Conservation (phyloP, 768 basidiomycete genomes). For the Mycena haematopus region DNA sequence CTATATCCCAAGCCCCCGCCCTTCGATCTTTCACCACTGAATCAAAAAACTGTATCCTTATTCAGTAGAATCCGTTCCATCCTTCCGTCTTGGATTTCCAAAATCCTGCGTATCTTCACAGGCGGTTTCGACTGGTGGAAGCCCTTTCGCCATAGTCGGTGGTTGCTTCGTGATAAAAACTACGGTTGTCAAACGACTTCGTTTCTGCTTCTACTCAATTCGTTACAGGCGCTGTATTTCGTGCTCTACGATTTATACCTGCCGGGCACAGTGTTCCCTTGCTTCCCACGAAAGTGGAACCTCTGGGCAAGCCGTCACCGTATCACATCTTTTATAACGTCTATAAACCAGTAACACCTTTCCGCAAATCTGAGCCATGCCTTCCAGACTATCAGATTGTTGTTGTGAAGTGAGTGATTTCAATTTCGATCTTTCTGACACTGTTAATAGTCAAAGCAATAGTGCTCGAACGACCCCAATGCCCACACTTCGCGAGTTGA, state of each 20-base stretch:
- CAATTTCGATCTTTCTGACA: background rate
- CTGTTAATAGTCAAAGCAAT: conserved; percentile 1
- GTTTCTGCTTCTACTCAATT: background rate
- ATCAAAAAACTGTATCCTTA: conserved; percentile 34
- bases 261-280: conserved; percentile 64
- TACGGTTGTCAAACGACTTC: conserved; percentile 49
- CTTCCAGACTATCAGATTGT: conserved; percentile 87
- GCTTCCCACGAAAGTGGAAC: conserved; percentile 36
- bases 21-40: conserved; percentile 27
- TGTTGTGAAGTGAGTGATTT: conserved; percentile 74
- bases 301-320: conserved; percentile 47
- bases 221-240: conserved; percentile 67
- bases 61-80: conserved; percentile 42
- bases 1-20: conserved; percentile 60
- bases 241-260: conserved; percentile 73
- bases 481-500: conserved; percentile 82
- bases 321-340: conserved; percentile 89
- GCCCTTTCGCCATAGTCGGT: conserved; percentile 56
- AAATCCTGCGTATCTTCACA: conserved; percentile 38
- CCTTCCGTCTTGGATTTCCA: conserved; percentile 43
- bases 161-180: conserved; percentile 57
- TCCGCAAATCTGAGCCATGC: conserved; percentile 77
- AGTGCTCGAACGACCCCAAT: conserved; percentile 86
- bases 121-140: conserved; percentile 68
- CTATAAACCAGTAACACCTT: conserved; percentile 90